Base-by-base conservation (phyloP, 129 eudicot genomes). In the Lactuca sativa region DNA sequence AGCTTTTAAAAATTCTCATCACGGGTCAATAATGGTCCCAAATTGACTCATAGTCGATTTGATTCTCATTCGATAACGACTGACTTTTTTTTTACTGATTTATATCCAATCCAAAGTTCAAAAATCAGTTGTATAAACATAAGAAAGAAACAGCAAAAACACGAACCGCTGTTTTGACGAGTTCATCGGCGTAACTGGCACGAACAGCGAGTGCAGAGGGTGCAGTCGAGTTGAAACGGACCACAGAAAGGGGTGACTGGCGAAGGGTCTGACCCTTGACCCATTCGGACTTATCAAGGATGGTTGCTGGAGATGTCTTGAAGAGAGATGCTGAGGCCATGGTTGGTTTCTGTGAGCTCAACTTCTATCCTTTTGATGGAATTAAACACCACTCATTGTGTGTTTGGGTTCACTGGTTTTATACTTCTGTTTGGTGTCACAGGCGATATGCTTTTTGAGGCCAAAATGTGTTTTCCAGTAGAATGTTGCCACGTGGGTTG, bases 151-250 rank as follows among this genome's bases (percentile, higher is more conserved):
- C 1, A 64, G 8, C 30, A 56, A 15, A 0, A 47, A 41, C 30
- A 75, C 86, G 4, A 73, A 90, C 97, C 76, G 97, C 97, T 8
- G 97, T 90, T 67, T 90, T 87, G 85, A 90, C 86, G 58, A 90
- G 97, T 75, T 90, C 97, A 74, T 90, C 95, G 30, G 95, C 90
- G n/a, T 90, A 90, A 31, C 72, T 44, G 4, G 96, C 92, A 13
- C 86, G 88, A 36, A 87, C 73, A 3, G 88, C 57, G 85, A 85
- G 81, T 18, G 84, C 62, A 31, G 88, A 79, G 41, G 86, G 72
- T 41, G 90, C 73, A 69, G 53, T 68, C 3, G 87, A 82, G 73
- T n/a, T 78, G 78, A 75, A 79, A 41, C 92, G 75, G 71, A 85
- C 86, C 25, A 77, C 56, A 2, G 89, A 81, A 4, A 74, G 78